phyloP scores from a whole-genome alignment of 495 filamentous ascomycete species.

The Amphirosellinia nigrospora region DNA sequence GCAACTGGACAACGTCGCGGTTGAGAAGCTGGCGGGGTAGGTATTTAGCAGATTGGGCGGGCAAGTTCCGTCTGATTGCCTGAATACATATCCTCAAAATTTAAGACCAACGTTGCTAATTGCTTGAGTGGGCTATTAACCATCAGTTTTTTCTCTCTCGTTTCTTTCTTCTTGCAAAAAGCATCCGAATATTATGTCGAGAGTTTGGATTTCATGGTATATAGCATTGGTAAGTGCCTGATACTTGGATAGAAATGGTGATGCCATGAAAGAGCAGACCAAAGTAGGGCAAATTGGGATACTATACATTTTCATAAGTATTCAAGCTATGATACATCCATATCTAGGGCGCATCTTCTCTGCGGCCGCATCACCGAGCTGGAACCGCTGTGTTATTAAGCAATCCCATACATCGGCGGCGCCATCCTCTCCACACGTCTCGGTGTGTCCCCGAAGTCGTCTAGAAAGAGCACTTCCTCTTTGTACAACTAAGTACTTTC shows the following conservation, averaged over 20 bases:
- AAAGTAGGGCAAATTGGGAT: not conserved
- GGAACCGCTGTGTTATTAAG: conserved; percentile 1
- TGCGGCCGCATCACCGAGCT: not conserved
- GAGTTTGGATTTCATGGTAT: too few species aligned
- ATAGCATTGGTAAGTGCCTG: not conserved
- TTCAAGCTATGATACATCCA: conserved; percentile 16
- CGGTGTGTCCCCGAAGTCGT: not conserved
- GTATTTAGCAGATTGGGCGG: not conserved
- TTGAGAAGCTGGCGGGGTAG: not conserved
- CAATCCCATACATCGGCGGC: not conserved
- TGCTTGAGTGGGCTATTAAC: not conserved
- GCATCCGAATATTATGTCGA: not conserved
- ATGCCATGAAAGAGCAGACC: not conserved
- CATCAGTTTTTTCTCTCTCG: not conserved
- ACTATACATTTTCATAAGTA: not conserved
- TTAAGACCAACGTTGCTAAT: not conserved
- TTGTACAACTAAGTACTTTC: not conserved
- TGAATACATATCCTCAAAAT: not conserved
- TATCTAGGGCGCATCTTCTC: conserved; percentile 9
- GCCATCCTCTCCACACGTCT: not conserved
- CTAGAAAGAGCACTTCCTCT: not conserved
- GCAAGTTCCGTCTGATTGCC: not conserved
- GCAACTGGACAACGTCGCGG: not conserved
- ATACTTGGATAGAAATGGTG: not conserved
- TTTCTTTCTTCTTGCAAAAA: not conserved